phyloP scores from a whole-genome alignment of 2,329 filamentous ascomycete genomes.

The Pseudogymnoascus sp. region DNA sequence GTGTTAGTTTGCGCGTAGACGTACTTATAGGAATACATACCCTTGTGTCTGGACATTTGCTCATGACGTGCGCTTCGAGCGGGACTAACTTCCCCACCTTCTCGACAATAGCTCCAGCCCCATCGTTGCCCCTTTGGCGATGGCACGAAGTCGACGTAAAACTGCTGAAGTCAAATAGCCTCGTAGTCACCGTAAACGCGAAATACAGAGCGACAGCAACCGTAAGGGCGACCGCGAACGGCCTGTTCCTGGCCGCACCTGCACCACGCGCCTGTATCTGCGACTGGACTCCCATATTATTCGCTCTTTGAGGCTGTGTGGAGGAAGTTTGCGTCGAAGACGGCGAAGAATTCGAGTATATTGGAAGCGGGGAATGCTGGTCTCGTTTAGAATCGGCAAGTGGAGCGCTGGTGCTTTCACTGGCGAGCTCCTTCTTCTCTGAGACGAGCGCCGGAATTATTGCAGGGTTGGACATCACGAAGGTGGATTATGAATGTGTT shows the following conservation, averaged over 20 bases:
- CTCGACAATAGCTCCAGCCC: neutral
- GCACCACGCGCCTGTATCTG: neutral
- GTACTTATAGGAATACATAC: constrained; percentile 29
- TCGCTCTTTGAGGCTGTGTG: neutral
- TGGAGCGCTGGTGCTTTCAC: neutral
- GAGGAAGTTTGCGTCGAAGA: neutral
- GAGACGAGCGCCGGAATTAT: neutral
- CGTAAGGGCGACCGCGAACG: neutral
- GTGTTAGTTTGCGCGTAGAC: constrained; percentile 2
- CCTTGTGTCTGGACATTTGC: constrained; percentile 87
- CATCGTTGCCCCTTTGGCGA: neutral
- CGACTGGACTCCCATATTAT: constrained; percentile 1
- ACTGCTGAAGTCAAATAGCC: neutral
- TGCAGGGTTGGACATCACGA: neutral
- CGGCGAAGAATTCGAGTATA: neutral
- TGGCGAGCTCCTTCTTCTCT: neutral
- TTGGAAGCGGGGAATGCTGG: constrained; percentile 1
- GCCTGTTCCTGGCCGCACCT: neutral
- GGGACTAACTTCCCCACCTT: constrained; percentile 46
- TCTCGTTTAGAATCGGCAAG: constrained; percentile 6
- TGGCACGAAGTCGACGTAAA: neutral
- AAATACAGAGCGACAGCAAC: constrained; percentile 2
- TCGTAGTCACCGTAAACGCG: constrained; percentile 1
- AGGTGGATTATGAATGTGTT: neutral
- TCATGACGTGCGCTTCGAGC: constrained; percentile 92